Conservation (phyloP, 805 yeast genomes). For the Candida taoyuanica region DNA sequence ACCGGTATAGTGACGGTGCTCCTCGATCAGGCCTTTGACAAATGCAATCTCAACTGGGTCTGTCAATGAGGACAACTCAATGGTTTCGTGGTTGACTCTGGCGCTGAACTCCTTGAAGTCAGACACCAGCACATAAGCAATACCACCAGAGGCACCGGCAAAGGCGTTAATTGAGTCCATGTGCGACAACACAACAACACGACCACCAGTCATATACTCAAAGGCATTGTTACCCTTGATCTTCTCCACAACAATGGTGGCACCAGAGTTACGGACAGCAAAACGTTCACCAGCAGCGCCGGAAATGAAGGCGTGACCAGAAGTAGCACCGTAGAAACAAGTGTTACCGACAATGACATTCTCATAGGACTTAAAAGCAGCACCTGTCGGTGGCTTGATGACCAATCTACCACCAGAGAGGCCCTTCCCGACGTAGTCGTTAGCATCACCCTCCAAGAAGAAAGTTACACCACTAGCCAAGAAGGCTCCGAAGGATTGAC, state of each 20-base stretch:
- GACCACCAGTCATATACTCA: slow-evolving; percentile 99
- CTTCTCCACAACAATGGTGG: slow-evolving; percentile 94
- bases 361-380: slow-evolving; percentile 89
- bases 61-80: slow-evolving; percentile 68
- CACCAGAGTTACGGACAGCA: slow-evolving; percentile 98
- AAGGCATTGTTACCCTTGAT: slow-evolving; percentile 95
- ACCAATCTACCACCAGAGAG: slow-evolving; percentile 91
- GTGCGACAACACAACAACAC: slow-evolving; percentile 87
- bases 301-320: slow-evolving; percentile 88
- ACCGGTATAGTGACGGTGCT: slow-evolving; percentile 91
- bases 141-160: slow-evolving; percentile 99
- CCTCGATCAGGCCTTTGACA: slow-evolving; percentile 88
- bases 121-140: slow-evolving; percentile 91
- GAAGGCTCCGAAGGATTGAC: slow-evolving; percentile 98
- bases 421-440: slow-evolving; percentile 97
- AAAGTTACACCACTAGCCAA: slow-evolving; percentile 94
- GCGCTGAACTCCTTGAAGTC: slow-evolving; percentile 80
- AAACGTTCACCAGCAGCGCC: slow-evolving; percentile 99
- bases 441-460: slow-evolving; percentile 95
- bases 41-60: slow-evolving; percentile 94
- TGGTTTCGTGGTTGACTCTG: slow-evolving; percentile 75
- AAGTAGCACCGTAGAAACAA: slow-evolving; percentile 95
- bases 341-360: slow-evolving; percentile 96
- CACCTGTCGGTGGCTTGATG: slow-evolving; percentile 84
- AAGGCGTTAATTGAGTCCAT: slow-evolving; percentile 84